Base-by-base conservation (phyloP, 345 rosid species). In the Murraya koenigii region DNA sequence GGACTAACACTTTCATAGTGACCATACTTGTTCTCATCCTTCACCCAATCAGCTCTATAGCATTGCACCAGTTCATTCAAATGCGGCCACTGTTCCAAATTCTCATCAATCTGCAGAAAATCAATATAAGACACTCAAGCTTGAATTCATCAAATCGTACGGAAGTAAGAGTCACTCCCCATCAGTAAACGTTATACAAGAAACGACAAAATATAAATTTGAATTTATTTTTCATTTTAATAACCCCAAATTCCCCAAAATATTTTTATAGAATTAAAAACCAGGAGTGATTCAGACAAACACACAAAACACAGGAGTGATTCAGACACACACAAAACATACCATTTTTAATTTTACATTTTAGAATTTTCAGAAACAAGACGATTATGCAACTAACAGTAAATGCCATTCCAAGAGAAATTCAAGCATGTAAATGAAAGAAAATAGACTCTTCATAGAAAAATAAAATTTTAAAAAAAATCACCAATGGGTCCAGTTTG, bases 51-150 rank as follows among this genome's bases (percentile, higher is more conserved):
- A 70, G 97, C 83, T 80, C 80, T 89, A 49, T 92, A 96, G 82
- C 98, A 96, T 17, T 92, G 95, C 68, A 92, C 88, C 76, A 96
- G 80, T 78, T 96, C 97, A 72, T 87, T 89, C 80, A 96, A 84
- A 89, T 96, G 99, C 6, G 99, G 99, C 97, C 99, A 96, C 84
- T 89, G 97, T 66, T 96, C 98, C 81, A 91, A 81, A 83, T 91
- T 90, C 73, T 94, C 98, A 85, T 94, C 97, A 76, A 90, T 86
- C 99, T 96, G 86, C 23, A 71, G 58, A 20, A 75, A 78, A 52
- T 23, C 55, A 74, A 52, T 69, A 30, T 62, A 33, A 15, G 52
- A 32, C 26, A 68, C 23, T 72, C 7, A 39, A 68, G 10, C 38
- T 32, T 38, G 36, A 10, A 52, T 38, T 66, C 11, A 26, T 22